A percentile compares a stretch with the other conserved stretches of the same genome.
phyloP scores from a whole-genome alignment of 164 flowering plant genomes.

The Nymphaea thermarum region DNA sequence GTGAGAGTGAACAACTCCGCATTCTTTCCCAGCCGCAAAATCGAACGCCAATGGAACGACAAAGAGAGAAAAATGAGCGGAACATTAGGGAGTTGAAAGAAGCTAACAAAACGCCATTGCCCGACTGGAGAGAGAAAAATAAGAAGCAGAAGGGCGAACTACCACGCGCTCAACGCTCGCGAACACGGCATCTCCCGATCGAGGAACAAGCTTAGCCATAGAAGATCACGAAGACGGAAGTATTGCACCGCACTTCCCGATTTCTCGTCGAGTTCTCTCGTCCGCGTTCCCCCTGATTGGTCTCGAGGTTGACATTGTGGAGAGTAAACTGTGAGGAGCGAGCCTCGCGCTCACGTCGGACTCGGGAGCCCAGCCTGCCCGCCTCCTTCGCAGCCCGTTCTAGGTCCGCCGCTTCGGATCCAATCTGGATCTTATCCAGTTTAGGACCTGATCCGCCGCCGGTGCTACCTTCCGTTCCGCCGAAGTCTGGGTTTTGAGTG shows the following conservation, averaged over 20 bases:
- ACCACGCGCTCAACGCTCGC: slow-evolving; percentile 68
- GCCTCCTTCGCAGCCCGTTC: too few species aligned
- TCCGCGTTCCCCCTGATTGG: neutral
- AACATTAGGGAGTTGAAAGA: neutral
- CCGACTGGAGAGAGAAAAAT: neutral
- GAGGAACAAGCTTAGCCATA: slow-evolving; percentile 68
- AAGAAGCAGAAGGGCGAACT: slow-evolving; percentile 4
- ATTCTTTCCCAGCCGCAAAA: slow-evolving; percentile 27
- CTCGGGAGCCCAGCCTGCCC: too few species aligned
- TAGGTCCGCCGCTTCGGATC: too few species aligned
- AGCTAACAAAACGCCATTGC: neutral
- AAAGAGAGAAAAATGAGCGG: neutral
- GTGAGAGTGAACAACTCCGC: slow-evolving; percentile 93
- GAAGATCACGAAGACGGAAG: neutral
- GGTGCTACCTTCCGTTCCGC: too few species aligned
- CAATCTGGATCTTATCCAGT: too few species aligned
- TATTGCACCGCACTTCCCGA: neutral
- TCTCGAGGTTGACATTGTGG: too few species aligned
- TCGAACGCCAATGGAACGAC: neutral
- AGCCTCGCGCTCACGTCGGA: too few species aligned
- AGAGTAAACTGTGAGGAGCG: too few species aligned
- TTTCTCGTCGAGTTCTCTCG: neutral
- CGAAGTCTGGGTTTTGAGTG: too few species aligned
- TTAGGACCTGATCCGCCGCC: too few species aligned
- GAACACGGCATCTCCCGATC: slow-evolving; percentile 87